Percentiles rank a stretch among this genome's conserved stretches.
Conservation (phyloP, 768 basidiomycete genomes). For the Amanita subjunquillea region DNA sequence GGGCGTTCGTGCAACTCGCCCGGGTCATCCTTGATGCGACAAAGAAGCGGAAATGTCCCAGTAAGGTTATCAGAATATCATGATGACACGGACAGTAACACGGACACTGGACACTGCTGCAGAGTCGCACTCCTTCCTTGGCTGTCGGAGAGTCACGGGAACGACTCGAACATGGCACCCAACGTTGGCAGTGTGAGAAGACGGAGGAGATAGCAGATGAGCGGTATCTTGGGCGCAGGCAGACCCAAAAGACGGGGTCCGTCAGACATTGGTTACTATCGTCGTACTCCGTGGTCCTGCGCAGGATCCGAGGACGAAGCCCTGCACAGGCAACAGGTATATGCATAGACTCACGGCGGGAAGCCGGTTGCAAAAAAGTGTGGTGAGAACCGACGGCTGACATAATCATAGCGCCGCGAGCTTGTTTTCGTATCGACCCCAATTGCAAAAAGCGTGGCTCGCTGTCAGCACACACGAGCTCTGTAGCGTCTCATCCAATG, state of each 20-base stretch:
- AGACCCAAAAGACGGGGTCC: background rate
- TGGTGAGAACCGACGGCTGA: background rate
- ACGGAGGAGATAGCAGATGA: background rate
- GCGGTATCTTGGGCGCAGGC: background rate
- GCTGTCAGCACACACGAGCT: background rate
- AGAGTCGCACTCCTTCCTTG: background rate
- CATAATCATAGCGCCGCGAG: background rate
- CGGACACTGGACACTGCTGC: background rate
- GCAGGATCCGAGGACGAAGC: background rate
- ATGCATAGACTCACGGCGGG: background rate
- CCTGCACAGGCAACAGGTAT: background rate
- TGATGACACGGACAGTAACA: background rate
- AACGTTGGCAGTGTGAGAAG: background rate
- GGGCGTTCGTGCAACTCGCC: background rate
- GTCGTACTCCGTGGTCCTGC: background rate
- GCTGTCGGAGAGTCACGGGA: background rate
- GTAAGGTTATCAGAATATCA: background rate
- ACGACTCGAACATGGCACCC: background rate
- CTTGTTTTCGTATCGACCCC: background rate
- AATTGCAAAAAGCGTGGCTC: background rate
- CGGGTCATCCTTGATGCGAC: background rate
- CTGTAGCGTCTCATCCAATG: conserved; percentile 29
- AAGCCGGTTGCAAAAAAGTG: background rate
- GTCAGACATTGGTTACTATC: background rate
- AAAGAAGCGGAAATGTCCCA: background rate